A percentile compares a stretch with the other conserved stretches of the same genome.
These are phyloP conservation scores for Penicillium verrucosum DNA, from an alignment of 2,329 filamentous ascomycete genomes.

Conservation along the genomic window DNA sequence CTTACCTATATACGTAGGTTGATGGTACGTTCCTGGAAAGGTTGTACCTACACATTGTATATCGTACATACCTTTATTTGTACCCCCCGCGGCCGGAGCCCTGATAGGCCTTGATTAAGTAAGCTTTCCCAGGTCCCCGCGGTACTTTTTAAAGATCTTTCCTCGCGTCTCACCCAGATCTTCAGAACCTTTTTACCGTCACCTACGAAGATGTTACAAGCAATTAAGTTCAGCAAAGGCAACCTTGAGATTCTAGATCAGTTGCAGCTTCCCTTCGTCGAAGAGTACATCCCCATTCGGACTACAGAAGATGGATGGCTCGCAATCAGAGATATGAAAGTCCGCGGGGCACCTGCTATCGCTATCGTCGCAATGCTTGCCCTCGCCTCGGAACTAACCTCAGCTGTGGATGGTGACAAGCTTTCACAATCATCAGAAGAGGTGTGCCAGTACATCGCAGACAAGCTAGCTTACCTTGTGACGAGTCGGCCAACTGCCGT, in stretches of 20 bases:
- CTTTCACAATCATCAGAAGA: slow-evolving; percentile 56
- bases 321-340: slow-evolving; percentile 64
- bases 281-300: slow-evolving; percentile 54
- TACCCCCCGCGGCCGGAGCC: neutral
- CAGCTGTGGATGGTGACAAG: slow-evolving; percentile 34
- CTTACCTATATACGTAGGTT: neutral
- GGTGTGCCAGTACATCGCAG: slow-evolving; percentile 65
- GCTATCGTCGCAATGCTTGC: slow-evolving; percentile 94
- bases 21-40: neutral
- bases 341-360: slow-evolving; percentile 81
- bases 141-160: neutral
- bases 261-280: slow-evolving; percentile 58
- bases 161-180: neutral
- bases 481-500: slow-evolving; percentile 91
- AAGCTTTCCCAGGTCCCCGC: neutral
- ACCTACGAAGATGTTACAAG: slow-evolving; percentile 53
- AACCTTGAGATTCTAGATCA: slow-evolving; percentile 62
- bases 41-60: neutral
- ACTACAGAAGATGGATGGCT: slow-evolving; percentile 61
- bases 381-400: slow-evolving; percentile 77
- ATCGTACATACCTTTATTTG: neutral
- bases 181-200: neutral
- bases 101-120: slow-evolving; percentile 1
- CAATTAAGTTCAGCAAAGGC: slow-evolving; percentile 58
- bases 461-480: slow-evolving; percentile 80